Percentiles rank a stretch among this genome's conserved stretches.
Evolutionary conservation across 192 early-diverging fungal genomes (phyloP).

Genomic region (Entophlyctis luteolus): DNA sequence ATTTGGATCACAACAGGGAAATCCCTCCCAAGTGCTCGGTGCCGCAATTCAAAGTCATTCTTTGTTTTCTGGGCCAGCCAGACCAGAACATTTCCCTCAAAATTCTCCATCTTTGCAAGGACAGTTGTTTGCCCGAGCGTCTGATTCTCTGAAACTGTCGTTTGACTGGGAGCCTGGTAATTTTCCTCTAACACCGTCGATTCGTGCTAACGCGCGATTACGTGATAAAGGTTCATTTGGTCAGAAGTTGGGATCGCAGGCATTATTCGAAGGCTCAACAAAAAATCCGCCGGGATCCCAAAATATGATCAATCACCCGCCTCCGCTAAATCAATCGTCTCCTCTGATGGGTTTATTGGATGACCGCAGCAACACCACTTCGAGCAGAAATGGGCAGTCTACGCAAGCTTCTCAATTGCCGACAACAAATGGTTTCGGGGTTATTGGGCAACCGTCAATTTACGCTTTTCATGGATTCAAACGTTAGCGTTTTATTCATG

Average conservation of each 20-base stretch:
- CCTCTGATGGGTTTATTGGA: slow-evolving; percentile 1
- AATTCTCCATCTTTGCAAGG: neutral
- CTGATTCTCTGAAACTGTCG: neutral
- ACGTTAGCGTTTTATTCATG: neutral
- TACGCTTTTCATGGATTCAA: neutral
- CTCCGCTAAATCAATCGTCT: slow-evolving; percentile 18
- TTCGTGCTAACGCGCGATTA: neutral
- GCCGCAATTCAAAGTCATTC: neutral
- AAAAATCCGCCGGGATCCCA: slow-evolving; percentile 1
- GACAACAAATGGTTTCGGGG: slow-evolving; percentile 18
- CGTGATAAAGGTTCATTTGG: neutral
- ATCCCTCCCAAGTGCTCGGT: neutral
- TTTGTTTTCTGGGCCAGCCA: neutral
- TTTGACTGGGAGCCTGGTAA: neutral
- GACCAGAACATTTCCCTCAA: neutral
- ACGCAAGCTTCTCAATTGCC: neutral
- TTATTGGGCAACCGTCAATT: slow-evolving; percentile 11
- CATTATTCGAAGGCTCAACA: neutral
- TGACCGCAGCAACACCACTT: slow-evolving; percentile 7
- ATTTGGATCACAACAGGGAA: neutral
- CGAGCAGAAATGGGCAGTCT: neutral
- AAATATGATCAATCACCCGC: slow-evolving; percentile 9
- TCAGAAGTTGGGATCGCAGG: neutral
- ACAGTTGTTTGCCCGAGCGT: neutral
- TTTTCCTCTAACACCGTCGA: neutral